Percentiles rank a stretch among this genome's conserved stretches.
Evolutionary conservation across 768 basidiomycete genomes (phyloP).

Genomic region (Podaxis sp.): DNA sequence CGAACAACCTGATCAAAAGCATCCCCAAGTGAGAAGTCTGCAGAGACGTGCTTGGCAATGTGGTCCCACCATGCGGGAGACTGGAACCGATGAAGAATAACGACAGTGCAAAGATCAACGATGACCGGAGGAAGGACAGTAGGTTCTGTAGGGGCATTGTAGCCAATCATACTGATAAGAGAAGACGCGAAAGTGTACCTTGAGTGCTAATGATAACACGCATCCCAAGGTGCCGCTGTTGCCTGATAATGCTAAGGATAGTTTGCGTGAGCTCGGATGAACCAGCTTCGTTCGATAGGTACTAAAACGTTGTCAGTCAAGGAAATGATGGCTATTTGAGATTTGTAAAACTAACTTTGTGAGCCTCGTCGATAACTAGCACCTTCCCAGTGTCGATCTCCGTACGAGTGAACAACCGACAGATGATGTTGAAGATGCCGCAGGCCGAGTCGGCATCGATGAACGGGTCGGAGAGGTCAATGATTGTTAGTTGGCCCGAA

Average conservation of each 20-base stretch:
- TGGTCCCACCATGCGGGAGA: slow-evolving; percentile 79
- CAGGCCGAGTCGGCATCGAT: slow-evolving; percentile 68
- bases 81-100: slow-evolving; percentile 73
- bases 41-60: slow-evolving; percentile 63
- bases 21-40: slow-evolving; percentile 55
- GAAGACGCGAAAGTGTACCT: slow-evolving; percentile 36
- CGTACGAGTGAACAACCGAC: slow-evolving; percentile 62
- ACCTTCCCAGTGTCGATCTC: slow-evolving; percentile 64
- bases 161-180: slow-evolving; percentile 6
- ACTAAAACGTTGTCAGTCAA: slow-evolving; percentile 36
- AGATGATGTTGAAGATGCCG: slow-evolving; percentile 68
- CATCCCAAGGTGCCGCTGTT: slow-evolving; percentile 73
- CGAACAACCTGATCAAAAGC: slow-evolving; percentile 67
- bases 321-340: not conserved
- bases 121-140: slow-evolving; percentile 70
- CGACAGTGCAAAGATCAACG: slow-evolving; percentile 63
- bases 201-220: slow-evolving; percentile 75
- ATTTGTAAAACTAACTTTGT: slow-evolving; percentile 48
- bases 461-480: slow-evolving; percentile 75
- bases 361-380: slow-evolving; percentile 73
- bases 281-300: slow-evolving; percentile 48
- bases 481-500: slow-evolving; percentile 59
- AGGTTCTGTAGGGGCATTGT: slow-evolving; percentile 46
- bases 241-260: slow-evolving; percentile 58
- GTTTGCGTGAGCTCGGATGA: slow-evolving; percentile 57